Evolutionary conservation across 805 yeast species (phyloP), one percentile per base, ranked within the genome.

Genomic region (Schwanniomyces sp.): DNA sequence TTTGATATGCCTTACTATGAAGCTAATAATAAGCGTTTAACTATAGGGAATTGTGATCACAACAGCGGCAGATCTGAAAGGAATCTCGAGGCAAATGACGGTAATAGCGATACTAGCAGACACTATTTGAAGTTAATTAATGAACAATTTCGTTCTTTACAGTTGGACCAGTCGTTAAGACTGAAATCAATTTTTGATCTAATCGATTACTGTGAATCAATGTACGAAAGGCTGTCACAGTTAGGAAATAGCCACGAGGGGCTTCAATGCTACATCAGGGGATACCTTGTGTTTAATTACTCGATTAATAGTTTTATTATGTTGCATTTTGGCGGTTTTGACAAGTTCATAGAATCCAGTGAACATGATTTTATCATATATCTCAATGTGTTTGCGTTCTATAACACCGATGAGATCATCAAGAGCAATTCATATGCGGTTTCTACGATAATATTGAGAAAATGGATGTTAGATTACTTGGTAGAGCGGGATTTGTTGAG

Each of bases 251-350:
- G 55, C 8, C 52, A 53, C 14, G 45, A 56, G 24, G 62, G 61
- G 29, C 46, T 64, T 28, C 54, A 53, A 34, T 39, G 42, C 38
- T 73, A 70, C 52, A 61, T 70, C 28, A 63, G 62, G 47, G 74
- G 76, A 5, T 73, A 62, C 56, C 57, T 73, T 47, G 66, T 73
- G 29, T 69, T 72, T 59, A 70, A 69, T 55, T 73, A 72, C 52
- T 72, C 70, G 52, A 68, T 73, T 40, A 73, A 70, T 51, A 67
- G 71, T 48, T 69, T 70, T 49, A 65, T 73, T 43, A 69, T 73
- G 72, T 44, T 70, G 41, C 74, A 72, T 50, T 73, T 69, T 58
- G 60, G 64, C 44, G 78, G 78, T 4, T 73, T 73, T 48, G 72
- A 67, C 50, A 56, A 58, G 39, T 73, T 73, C 48, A 68, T 73